A percentile compares a stretch with the other conserved stretches of the same genome.
phyloP scores from a whole-genome alignment of 2,329 filamentous ascomycete genomes.

The Dactylonectria estremocensis region DNA sequence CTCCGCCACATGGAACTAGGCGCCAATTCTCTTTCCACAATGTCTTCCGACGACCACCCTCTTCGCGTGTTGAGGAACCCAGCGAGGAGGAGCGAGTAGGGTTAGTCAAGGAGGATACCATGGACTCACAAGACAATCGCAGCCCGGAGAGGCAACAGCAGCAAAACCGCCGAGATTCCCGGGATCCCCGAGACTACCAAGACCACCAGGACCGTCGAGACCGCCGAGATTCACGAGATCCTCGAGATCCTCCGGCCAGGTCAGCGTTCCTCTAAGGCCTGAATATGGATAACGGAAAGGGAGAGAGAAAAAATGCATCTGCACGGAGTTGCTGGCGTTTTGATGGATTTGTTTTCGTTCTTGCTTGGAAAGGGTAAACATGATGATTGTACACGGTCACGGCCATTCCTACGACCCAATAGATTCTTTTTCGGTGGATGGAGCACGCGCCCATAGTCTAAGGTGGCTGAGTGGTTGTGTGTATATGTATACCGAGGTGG shows the following conservation, averaged over 20 bases:
- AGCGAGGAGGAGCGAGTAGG: constrained; percentile 89
- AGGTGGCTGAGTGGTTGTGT: constrained; percentile 37
- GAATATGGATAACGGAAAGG: constrained; percentile 13
- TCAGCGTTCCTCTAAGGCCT: constrained; percentile 40
- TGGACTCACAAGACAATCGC: background rate
- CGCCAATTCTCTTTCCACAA: constrained; percentile 95
- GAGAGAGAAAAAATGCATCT: constrained; percentile 38
- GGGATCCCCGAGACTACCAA: too few species aligned
- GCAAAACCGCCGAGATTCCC: too few species aligned
- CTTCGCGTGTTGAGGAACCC: constrained; percentile 56
- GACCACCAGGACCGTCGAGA: too few species aligned
- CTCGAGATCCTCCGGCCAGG: background rate
- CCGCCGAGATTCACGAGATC: background rate
- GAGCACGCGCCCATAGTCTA: constrained; percentile 40
- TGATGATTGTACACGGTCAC: constrained; percentile 42
- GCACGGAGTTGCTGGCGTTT: constrained; percentile 46
- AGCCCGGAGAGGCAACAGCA: background rate
- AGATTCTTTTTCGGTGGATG: constrained; percentile 33
- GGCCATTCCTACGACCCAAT: constrained; percentile 39
- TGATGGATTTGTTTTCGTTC: constrained; percentile 1
- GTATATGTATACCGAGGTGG: constrained; percentile 39
- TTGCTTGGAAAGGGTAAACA: constrained; percentile 27
- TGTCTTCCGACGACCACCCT: constrained; percentile 72
- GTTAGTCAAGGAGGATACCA: constrained; percentile 77
- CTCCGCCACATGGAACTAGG: constrained; percentile 73